Percentiles rank a stretch among this genome's conserved stretches.
phyloP scores from a whole-genome alignment of 139 green algal species.

The Trebouxia sp. region DNA sequence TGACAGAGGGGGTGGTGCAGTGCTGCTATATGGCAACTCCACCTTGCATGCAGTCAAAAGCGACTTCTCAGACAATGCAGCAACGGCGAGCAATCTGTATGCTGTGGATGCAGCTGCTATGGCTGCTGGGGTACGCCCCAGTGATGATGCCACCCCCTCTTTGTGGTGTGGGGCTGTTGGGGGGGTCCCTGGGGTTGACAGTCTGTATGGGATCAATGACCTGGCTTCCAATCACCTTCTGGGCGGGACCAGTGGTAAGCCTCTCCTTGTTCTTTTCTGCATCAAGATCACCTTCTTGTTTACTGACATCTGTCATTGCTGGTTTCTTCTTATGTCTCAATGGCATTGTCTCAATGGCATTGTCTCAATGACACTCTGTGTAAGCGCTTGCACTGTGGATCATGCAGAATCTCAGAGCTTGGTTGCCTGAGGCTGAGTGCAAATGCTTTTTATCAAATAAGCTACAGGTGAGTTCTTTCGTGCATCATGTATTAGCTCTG shows the following conservation, averaged over 20 bases:
- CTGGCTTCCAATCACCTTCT: neutral
- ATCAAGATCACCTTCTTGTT: neutral
- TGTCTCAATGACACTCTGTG: no score
- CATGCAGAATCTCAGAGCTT: no score
- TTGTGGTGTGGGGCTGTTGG: constrained; percentile 19
- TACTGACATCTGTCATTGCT: no score
- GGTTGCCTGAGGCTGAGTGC: no score
- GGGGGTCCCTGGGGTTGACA: constrained; percentile 2
- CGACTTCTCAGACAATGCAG: constrained; percentile 2
- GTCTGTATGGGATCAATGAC: constrained; percentile 19
- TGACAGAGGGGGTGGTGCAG: neutral
- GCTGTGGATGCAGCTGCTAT: neutral
- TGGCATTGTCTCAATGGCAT: no score
- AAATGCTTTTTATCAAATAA: no score
- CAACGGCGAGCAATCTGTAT: constrained; percentile 22
- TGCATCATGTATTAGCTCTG: no score
- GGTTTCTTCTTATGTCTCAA: no score
- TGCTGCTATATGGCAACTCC: constrained; percentile 7
- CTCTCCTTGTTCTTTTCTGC: neutral
- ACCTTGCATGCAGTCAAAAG: neutral
- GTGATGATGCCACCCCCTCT: neutral
- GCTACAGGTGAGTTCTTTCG: neutral
- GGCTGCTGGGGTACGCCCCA: neutral
- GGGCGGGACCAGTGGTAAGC: constrained; percentile 2
- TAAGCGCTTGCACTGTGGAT: neutral